A percentile compares a stretch with the other conserved stretches of the same genome.
These are phyloP conservation scores for Cutaneotrichosporon spelunceum DNA, from an alignment of 1,284 basidiomycete species.

Conservation along the genomic window DNA sequence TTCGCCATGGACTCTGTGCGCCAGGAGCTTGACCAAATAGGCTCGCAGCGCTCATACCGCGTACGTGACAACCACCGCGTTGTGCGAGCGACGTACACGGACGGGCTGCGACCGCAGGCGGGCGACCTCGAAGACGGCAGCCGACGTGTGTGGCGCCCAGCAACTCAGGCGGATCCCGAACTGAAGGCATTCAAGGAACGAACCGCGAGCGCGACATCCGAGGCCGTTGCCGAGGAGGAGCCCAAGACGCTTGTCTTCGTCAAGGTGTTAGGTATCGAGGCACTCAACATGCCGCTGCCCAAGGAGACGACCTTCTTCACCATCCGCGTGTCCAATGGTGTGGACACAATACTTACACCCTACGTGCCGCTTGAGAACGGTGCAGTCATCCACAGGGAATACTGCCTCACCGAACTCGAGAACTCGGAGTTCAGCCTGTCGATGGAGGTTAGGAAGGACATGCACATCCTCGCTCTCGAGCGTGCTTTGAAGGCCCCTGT, in stretches of 20 bases:
- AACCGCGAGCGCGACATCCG: constrained; percentile 61
- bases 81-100: constrained; percentile 71
- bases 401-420: constrained; percentile 67
- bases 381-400: constrained; percentile 81
- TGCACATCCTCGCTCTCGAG: constrained; percentile 64
- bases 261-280: constrained; percentile 76
- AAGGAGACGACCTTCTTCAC: constrained; percentile 68
- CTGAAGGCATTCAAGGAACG: constrained; percentile 65
- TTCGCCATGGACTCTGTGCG: constrained; percentile 45
- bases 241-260: constrained; percentile 90
- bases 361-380: constrained; percentile 64
- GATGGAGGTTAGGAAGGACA: constrained; percentile 75
- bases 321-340: constrained; percentile 93
- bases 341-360: constrained; percentile 92
- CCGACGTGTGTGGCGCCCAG: constrained; percentile 74
- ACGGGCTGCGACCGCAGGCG: constrained; percentile 62
- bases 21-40: constrained; percentile 44
- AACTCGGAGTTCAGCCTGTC: constrained; percentile 87
- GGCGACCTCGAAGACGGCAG: constrained; percentile 72
- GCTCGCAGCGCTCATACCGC: constrained; percentile 54
- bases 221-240: constrained; percentile 67
- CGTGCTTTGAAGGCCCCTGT: constrained; percentile 52
- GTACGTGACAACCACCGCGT: constrained; percentile 63
- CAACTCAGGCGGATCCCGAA: constrained; percentile 60
- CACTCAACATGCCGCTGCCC: constrained; percentile 70